Evolutionary conservation across 148 eudicot genomes (phyloP).

Genomic region (Chenopodium formosanum): DNA sequence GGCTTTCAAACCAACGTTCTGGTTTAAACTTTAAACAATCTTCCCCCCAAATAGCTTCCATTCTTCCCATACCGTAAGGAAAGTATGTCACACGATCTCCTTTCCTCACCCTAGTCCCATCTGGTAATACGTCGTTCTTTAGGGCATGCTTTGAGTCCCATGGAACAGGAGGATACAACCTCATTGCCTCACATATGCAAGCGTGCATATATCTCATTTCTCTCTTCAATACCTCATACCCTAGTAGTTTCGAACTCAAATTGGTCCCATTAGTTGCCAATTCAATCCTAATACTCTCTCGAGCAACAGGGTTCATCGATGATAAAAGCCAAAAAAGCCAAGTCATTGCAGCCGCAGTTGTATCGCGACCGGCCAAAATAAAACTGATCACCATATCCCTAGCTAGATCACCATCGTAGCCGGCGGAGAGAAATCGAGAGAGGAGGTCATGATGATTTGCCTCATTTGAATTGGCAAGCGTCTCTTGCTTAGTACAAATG

Average conservation of each 20-base stretch:
- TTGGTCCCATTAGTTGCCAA: background rate
- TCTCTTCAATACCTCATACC: conserved; percentile 42
- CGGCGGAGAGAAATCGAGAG: conserved; percentile 51
- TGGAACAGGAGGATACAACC: conserved; percentile 85
- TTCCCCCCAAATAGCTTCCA: conserved; percentile 77
- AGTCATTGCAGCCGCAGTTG: conserved; percentile 80
- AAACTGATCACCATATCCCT: conserved; percentile 81
- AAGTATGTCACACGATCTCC: conserved; percentile 80
- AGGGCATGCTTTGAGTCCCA: conserved; percentile 94
- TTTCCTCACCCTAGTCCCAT: conserved; percentile 53
- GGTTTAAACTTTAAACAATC: conserved; percentile 61
- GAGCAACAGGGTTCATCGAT: background rate
- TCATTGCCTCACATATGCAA: conserved; percentile 70
- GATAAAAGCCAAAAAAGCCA: conserved; percentile 72
- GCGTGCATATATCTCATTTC: conserved; percentile 61
- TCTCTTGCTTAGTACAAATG: conserved; percentile 34
- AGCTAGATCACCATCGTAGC: conserved; percentile 37
- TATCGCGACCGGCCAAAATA: conserved; percentile 81
- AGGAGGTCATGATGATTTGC: conserved; percentile 37
- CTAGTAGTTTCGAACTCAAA: background rate
- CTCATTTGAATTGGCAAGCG: background rate
- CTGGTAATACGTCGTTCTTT: conserved; percentile 63
- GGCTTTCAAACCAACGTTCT: conserved; percentile 60
- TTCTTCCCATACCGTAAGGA: conserved; percentile 91
- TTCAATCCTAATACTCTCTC: conserved; percentile 22